Base-by-base conservation (phyloP, 257 asterid species). In the Capsicum chinense region DNA sequence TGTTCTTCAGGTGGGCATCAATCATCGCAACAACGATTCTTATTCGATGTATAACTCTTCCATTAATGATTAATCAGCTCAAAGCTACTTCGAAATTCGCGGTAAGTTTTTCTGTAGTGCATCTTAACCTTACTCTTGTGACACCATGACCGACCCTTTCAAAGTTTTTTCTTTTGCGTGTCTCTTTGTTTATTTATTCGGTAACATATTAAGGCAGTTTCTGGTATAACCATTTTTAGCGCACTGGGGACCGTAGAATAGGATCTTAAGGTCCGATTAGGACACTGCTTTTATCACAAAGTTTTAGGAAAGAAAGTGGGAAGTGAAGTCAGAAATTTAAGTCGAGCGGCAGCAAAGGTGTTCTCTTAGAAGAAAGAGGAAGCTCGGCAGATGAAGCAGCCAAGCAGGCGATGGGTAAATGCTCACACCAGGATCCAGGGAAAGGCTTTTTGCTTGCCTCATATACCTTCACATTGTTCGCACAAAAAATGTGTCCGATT, bases 1-100 rank as follows among this genome's bases (percentile, higher is more conserved):
- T 58, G 8, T 35, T 87, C 70, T 85, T 88, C 89, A 96, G 99
- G 99, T 96, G 99, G 98, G 95, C 92, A 68, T 88, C 99, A 16
- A 91, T 96, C 79, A 89, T 84, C 71, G 69, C 83, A 82, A 86
- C 98, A 80, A 92, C 98, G 8, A 7, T 94, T 84, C 15, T 94
- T 86, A 94, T 96, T 85, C 97, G 98, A 26, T 21, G 56, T 48
- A 0, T 90, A 69, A 91, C 93, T 80, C 60, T 93, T 87, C 99
- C 99, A 12, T 79, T 96, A 79, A 80, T 91, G 87, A 84, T 96
- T 66, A 86, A 93, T 91, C 97, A 92, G 87, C 86, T 96, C 86
- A 96, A 93, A 91, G 85, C 97, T 66, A 91, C 95, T 73, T 67
- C 98, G 62, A 93, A 90, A 87, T 90, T 94, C 15, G 84, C 95